Evolutionary conservation across 495 filamentous ascomycete genomes (phyloP).

Genomic region (Cercophora sp.): DNA sequence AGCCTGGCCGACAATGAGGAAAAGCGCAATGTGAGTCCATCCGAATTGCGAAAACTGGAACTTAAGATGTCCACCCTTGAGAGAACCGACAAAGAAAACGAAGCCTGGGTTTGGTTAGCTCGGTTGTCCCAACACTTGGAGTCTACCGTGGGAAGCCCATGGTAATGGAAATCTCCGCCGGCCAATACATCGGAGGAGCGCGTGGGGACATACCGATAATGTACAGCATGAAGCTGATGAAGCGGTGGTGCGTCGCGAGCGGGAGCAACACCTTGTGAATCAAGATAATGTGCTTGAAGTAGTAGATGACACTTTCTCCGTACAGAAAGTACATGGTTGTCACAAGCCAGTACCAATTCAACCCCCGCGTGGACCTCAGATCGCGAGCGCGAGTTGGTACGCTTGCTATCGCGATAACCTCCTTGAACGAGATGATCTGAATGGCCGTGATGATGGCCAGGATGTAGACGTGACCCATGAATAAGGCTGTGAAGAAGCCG

Average conservation of each 20-base stretch:
- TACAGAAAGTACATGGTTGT: conserved; percentile 99
- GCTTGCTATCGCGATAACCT: conserved; percentile 96
- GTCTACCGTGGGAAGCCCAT: too few relatives aligned
- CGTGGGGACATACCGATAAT: conserved; percentile 69
- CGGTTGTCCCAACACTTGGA: background rate
- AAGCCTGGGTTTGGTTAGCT: conserved; percentile 60
- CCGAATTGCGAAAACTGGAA: conserved; percentile 99
- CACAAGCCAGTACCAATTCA: conserved; percentile 99
- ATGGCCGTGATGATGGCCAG: conserved; percentile 86
- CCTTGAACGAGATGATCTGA: conserved; percentile 97
- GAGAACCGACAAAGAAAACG: conserved; percentile 96
- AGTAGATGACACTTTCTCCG: conserved; percentile 98
- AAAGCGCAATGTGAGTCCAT: conserved; percentile 99
- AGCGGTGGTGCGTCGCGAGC: conserved; percentile 94
- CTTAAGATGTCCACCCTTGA: conserved; percentile 91
- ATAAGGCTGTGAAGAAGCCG: conserved; percentile 84
- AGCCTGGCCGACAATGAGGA: conserved; percentile 94
- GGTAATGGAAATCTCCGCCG: too few relatives aligned
- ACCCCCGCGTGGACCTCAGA: conserved; percentile 85
- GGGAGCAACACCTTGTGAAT: conserved; percentile 91
- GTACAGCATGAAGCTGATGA: conserved; percentile 97
- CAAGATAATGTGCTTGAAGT: conserved; percentile 96
- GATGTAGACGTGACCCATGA: conserved; percentile 95
- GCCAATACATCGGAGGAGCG: too few relatives aligned
- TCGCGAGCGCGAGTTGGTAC: conserved; percentile 88